These are phyloP conservation scores for Mortierella sp. DNA, from an alignment of 371 early-diverging fungal genomes.

Conservation along the genomic window DNA sequence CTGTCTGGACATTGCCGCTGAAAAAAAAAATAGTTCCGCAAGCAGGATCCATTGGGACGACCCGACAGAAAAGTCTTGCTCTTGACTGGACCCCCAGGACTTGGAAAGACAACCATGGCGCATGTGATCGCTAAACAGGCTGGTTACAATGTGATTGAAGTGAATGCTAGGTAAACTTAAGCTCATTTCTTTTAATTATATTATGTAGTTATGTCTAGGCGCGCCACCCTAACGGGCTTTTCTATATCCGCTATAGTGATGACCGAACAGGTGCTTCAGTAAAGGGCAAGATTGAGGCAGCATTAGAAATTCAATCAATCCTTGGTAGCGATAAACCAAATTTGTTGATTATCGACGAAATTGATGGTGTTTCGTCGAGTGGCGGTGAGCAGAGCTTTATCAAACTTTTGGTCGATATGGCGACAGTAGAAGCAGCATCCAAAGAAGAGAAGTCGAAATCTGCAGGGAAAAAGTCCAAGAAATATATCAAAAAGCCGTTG, in stretches of 20 bases:
- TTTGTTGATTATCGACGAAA: constrained; percentile 94
- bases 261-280: constrained; percentile 90
- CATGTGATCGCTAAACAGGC: constrained; percentile 93
- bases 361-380: constrained; percentile 91
- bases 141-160: constrained; percentile 95
- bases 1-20: neutral
- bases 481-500: constrained; percentile 65
- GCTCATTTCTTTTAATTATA: neutral
- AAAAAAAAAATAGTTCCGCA: constrained; percentile 32
- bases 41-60: constrained; percentile 40
- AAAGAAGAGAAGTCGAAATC: constrained; percentile 21
- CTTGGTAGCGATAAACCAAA: constrained; percentile 78
- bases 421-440: constrained; percentile 39
- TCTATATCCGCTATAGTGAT: constrained; percentile 71
- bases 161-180: constrained; percentile 95
- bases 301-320: constrained; percentile 84
- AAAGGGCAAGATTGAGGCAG: constrained; percentile 78
- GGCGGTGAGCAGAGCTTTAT: constrained; percentile 86
- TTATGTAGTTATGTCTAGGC: neutral
- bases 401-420: constrained; percentile 75
- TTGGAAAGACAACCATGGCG: constrained; percentile 99
- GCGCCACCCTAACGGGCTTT: neutral
- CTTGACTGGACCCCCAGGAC: constrained; percentile 97
- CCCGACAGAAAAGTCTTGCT: constrained; percentile 78
- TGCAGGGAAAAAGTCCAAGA: constrained; percentile 50